Evolutionary conservation across 345 rosid genomes (phyloP), one percentile per base, ranked within the genome.

Genomic region (Xanthoceras sorbifolium): DNA sequence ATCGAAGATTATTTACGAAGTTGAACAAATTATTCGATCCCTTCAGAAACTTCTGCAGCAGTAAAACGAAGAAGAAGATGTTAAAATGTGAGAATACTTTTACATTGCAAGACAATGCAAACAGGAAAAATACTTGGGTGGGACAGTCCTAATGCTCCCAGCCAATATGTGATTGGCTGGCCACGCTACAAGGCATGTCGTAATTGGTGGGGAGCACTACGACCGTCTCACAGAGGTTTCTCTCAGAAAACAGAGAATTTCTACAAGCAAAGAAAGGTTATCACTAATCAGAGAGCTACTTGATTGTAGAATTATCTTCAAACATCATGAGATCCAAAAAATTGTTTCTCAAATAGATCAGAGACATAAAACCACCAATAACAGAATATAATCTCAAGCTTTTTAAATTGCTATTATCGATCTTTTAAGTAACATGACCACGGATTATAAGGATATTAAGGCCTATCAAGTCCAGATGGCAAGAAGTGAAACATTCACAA

Each of bases 1-100:
- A 63, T 73, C 18, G 25, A 72, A 34, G 48, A 50, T 75, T 75
- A 65, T 75, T 48, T 52, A 75, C 34, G 10, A 18, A 6, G 25
- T 65, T 65, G 71, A 50, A 63, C 69, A 10, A 20, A 75, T 22
- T 17, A 65, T 52, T 34, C 20, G 38, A 52, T 36, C 71, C 32
- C 52, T 20, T 17, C 26, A 34, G 3, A 75, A 50, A n/a, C 31
- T 55, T 29, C 78, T 65, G 78, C 64, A 65, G 36, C 64, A 52
- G 26, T 22, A 6, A 25, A 34, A 22, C 3, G 25, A 28, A 55
- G 26, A 22, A 74, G 63, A 17, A 42, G 5, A 36, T 66, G 25
- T 26, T 22, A 68, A 42, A 25, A 23, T 31, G 62, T 28, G 22
- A 44, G 57, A 73, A 40, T 6, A 11, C 67, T 70, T 18, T 14